These are phyloP conservation scores for Prunus dulcis DNA, from an alignment of 306 rosid genomes.

Conservation along the genomic window DNA sequence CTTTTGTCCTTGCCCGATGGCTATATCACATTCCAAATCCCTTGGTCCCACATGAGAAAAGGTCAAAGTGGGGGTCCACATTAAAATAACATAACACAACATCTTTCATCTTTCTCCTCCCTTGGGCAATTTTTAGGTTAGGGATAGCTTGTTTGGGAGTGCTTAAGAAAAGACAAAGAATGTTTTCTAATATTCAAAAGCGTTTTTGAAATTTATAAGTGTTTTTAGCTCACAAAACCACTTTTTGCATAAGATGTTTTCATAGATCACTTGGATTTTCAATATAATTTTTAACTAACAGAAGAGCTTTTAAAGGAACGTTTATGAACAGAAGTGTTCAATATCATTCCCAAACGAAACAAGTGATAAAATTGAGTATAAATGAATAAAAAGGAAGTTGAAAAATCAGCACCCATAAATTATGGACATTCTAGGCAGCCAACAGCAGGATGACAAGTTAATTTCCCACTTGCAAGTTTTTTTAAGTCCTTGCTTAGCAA, in stretches of 20 bases:
- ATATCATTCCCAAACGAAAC: too few relatives aligned
- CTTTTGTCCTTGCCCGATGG: slow-evolving; percentile 17
- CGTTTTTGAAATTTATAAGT: too few relatives aligned
- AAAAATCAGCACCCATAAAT: not conserved
- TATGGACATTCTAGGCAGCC: not conserved
- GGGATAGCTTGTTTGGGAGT: too few relatives aligned
- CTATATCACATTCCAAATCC: slow-evolving; percentile 24
- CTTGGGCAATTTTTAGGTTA: not conserved
- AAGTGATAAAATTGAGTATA: too few relatives aligned
- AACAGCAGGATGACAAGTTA: not conserved
- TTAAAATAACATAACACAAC: not conserved
- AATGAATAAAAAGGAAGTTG: not conserved
- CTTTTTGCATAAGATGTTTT: too few relatives aligned
- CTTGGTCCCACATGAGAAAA: slow-evolving; percentile 5
- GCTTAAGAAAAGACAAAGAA: too few relatives aligned
- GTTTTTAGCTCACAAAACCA: too few relatives aligned
- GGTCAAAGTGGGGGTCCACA: slow-evolving; percentile 50
- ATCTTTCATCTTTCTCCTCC: not conserved
- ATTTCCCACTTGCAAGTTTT: not conserved
- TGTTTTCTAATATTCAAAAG: too few relatives aligned
- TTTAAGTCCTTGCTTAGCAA: not conserved
- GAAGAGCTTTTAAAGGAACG: too few relatives aligned
- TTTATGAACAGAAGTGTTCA: too few relatives aligned
- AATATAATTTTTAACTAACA: too few relatives aligned
- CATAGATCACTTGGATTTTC: too few relatives aligned